Conservation (phyloP, 768 basidiomycete species). For the Tricholoma flavovirens region DNA sequence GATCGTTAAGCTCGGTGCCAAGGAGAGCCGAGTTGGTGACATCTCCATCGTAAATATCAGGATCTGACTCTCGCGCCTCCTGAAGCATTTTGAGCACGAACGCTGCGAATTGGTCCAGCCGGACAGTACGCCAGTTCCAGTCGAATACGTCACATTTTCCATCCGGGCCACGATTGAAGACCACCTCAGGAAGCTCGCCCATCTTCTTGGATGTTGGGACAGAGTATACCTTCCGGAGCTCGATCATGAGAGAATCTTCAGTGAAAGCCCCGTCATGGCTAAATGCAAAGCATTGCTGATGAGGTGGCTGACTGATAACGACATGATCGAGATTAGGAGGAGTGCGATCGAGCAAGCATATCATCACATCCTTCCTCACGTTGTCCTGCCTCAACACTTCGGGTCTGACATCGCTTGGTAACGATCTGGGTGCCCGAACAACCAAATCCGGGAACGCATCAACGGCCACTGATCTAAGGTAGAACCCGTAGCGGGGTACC, state of each 20-base stretch:
- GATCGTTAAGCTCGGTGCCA: neutral
- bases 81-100: neutral
- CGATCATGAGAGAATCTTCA: neutral
- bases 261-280: neutral
- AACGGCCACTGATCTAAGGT: neutral
- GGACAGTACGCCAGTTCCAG: neutral
- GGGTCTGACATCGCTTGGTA: neutral
- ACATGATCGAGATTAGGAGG: neutral
- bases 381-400: neutral
- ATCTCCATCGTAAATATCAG: neutral
- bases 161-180: neutral
- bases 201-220: neutral
- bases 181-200: neutral
- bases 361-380: neutral
- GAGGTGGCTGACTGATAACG: neutral
- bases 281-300: neutral
- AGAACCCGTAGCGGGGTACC: neutral
- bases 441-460: neutral
- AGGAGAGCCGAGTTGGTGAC: neutral
- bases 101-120: neutral
- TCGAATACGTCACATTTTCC: neutral
- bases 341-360: neutral
- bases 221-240: neutral
- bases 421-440: constrained; percentile 1
- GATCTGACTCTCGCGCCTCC: neutral